Percentiles rank a stretch among this genome's conserved stretches.
phyloP scores from a whole-genome alignment of 805 yeast species.

The Hanseniaspora meyeri region DNA sequence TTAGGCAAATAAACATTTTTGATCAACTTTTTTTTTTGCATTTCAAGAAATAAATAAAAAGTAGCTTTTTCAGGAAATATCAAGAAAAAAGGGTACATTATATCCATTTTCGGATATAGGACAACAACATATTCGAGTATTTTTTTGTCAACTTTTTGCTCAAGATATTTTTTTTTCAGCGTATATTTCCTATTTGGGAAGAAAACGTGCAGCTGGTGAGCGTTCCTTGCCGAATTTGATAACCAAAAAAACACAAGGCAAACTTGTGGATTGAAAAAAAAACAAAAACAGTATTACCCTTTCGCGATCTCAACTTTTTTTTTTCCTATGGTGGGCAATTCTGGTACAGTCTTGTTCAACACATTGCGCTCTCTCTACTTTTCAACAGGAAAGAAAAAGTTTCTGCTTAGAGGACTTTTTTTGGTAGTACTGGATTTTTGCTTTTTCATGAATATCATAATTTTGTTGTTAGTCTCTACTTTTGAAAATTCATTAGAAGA shows the following conservation, averaged over 20 bases:
- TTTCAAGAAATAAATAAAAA: too few species aligned
- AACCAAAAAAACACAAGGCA: background rate
- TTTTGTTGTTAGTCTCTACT: background rate
- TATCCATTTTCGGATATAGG: background rate
- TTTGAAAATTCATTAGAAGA: background rate
- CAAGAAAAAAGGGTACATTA: too few species aligned
- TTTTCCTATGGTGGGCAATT: background rate
- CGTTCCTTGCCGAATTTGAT: too few species aligned
- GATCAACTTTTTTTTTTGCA: too few species aligned
- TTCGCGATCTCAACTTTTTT: too few species aligned
- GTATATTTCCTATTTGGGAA: background rate
- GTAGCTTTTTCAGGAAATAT: too few species aligned
- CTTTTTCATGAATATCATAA: background rate
- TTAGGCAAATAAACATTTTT: too few species aligned
- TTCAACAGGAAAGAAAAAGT: background rate
- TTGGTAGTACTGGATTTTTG: background rate
- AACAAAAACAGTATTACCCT: background rate
- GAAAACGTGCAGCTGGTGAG: too few species aligned
- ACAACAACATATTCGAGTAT: background rate
- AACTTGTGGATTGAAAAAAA: background rate
- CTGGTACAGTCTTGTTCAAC: background rate
- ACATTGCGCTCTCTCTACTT: background rate
- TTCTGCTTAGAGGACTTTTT: background rate
- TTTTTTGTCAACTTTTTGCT: background rate
- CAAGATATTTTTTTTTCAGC: background rate